Conservation (phyloP, 441 rosid genomes). For the Codiaeum variegatum region DNA sequence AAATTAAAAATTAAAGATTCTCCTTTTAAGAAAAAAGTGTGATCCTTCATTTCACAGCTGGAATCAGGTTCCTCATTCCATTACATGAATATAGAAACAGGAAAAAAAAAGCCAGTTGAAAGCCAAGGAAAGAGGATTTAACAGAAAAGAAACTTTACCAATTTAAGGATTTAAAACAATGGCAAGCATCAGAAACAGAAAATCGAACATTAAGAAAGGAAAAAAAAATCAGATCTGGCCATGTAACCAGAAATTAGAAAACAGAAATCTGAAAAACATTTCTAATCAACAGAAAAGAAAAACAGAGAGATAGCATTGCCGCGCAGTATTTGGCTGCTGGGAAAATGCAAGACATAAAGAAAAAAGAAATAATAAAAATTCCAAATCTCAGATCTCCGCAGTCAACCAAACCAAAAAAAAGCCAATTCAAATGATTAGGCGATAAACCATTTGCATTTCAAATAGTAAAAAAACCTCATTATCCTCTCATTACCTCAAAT, state of each 20-base stretch:
- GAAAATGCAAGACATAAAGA: background rate
- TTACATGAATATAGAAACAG: background rate
- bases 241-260: slow-evolving; percentile 6
- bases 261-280: background rate
- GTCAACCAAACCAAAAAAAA: background rate
- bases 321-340: slow-evolving; percentile 9
- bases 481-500: slow-evolving; percentile 2
- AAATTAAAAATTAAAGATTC: background rate
- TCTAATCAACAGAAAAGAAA: slow-evolving; percentile 2
- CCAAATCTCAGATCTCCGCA: slow-evolving; percentile 23
- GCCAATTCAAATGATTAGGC: background rate
- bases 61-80: background rate
- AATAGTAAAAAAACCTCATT: background rate
- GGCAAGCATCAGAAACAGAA: background rate
- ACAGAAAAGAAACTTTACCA: no score
- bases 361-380: background rate
- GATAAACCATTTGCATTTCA: background rate
- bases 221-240: slow-evolving; percentile 29
- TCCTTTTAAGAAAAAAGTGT: background rate
- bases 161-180: background rate
- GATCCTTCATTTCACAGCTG: background rate
- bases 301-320: background rate
- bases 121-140: background rate
- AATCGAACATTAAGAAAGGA: background rate
- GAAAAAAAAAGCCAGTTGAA: background rate